Evolutionary conservation across 768 basidiomycete genomes (phyloP).

Genomic region (Macrolepiota fuliginosa): DNA sequence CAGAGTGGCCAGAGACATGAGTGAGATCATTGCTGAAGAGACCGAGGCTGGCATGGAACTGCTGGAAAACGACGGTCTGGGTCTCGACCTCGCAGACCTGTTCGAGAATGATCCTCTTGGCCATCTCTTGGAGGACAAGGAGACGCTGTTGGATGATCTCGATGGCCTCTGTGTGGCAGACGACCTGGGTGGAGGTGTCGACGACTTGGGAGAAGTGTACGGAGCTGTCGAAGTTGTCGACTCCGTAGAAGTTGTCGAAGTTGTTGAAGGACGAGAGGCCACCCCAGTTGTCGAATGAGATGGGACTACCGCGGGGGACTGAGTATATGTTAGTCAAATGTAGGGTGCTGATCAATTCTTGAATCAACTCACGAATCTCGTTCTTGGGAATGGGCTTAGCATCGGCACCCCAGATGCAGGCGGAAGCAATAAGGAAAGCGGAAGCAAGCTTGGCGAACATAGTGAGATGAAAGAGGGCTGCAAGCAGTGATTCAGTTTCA

Average conservation of each 20-base stretch:
- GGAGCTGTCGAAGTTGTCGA: conserved; percentile 39
- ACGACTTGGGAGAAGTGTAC: conserved; percentile 28
- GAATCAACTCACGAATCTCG: background rate
- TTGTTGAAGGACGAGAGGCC: conserved; percentile 32
- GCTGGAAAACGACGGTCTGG: conserved; percentile 41
- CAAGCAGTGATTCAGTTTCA: background rate
- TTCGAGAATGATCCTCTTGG: conserved; percentile 44
- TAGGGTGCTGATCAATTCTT: background rate
- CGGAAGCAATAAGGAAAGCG: conserved; percentile 16
- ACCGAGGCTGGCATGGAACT: conserved; percentile 37
- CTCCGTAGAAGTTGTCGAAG: conserved; percentile 47
- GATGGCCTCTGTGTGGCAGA: conserved; percentile 35
- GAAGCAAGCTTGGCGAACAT: conserved; percentile 21
- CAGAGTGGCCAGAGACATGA: conserved; percentile 26
- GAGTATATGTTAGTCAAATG: background rate
- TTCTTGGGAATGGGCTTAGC: conserved; percentile 16
- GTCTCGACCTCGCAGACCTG: conserved; percentile 49
- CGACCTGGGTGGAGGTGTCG: conserved; percentile 33
- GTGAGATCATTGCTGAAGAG: conserved; percentile 39
- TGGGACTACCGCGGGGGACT: background rate
- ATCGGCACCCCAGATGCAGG: conserved; percentile 16
- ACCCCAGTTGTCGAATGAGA: conserved; percentile 35
- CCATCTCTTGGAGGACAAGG: conserved; percentile 42
- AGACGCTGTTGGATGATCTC: conserved; percentile 44
- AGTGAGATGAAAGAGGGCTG: conserved; percentile 1